Percentiles rank a stretch among this genome's conserved stretches.
Conservation (phyloP, 1,284 basidiomycete species). For the Mycosarcoma maydis region DNA sequence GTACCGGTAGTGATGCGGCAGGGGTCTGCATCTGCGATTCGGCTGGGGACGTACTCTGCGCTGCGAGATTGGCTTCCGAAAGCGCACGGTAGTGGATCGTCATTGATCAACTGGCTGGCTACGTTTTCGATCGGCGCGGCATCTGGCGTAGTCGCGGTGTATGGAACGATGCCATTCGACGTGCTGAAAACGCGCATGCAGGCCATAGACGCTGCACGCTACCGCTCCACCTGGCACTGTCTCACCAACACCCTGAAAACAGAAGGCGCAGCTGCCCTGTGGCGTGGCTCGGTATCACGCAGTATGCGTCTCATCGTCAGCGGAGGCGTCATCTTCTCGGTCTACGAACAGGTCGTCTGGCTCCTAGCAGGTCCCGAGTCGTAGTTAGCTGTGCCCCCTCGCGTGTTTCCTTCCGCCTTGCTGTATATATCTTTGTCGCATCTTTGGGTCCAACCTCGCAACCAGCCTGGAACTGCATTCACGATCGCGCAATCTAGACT, state of each 20-base stretch:
- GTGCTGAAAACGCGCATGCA: constrained; percentile 2
- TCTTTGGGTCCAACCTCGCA: too few relatives aligned
- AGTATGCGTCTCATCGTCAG: constrained; percentile 3
- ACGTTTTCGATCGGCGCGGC: neutral
- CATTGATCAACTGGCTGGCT: neutral
- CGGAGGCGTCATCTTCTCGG: constrained; percentile 1
- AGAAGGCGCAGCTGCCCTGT: neutral
- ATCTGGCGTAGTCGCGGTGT: neutral
- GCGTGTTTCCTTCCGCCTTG: too few relatives aligned
- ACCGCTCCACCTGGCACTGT: constrained; percentile 3
- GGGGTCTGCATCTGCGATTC: neutral
- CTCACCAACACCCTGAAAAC: neutral
- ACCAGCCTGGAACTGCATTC: too few relatives aligned
- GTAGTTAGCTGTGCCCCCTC: too few relatives aligned
- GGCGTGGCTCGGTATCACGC: neutral
- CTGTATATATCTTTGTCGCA: too few relatives aligned
- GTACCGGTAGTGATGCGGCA: neutral
- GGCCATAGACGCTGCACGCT: neutral
- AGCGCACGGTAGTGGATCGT: neutral
- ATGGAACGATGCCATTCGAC: constrained; percentile 1
- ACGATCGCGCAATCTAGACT: too few relatives aligned
- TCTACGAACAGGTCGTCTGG: constrained; percentile 2
- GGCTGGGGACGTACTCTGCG: constrained; percentile 1
- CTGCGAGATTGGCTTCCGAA: neutral
- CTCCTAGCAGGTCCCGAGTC: neutral